phyloP scores from a whole-genome alignment of 1,284 basidiomycete species.

The Sporisorium sorghi region DNA sequence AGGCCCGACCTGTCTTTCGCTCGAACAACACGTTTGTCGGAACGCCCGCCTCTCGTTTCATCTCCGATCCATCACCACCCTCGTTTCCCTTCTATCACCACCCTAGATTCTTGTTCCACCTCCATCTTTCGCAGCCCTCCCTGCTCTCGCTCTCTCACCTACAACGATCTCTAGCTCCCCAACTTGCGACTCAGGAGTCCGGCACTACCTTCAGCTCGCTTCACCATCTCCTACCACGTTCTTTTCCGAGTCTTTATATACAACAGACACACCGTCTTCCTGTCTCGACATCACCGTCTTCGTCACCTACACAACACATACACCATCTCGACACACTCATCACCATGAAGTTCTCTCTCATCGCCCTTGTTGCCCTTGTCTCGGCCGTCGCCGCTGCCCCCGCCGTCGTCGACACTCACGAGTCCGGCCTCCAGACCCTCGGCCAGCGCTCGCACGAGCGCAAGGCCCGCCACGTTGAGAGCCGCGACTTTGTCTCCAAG shows the following conservation, averaged over 20 bases:
- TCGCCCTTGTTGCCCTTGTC: slow-evolving; percentile 33
- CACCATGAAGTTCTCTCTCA: slow-evolving; percentile 58
- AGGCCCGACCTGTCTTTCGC: not conserved
- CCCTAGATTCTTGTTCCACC: not conserved
- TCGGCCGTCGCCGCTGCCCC: slow-evolving; percentile 41
- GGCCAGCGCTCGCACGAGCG: slow-evolving; percentile 54
- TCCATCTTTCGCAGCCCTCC: not conserved
- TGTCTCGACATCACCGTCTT: slow-evolving; percentile 6
- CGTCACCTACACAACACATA: not conserved
- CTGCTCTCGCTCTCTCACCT: slow-evolving; percentile 1
- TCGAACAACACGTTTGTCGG: not conserved
- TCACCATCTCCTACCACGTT: slow-evolving; percentile 2
- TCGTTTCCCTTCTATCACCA: slow-evolving; percentile 8
- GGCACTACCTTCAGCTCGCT: slow-evolving; percentile 13
- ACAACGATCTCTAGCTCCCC: not conserved
- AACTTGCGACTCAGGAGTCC: slow-evolving; percentile 11
- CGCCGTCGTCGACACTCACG: slow-evolving; percentile 44
- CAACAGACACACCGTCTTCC: not conserved
- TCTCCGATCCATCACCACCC: slow-evolving; percentile 16
- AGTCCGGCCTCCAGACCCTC: slow-evolving; percentile 43
- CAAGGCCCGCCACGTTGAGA: slow-evolving; percentile 55
- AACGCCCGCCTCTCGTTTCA: slow-evolving; percentile 2
- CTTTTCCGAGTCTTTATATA: slow-evolving; percentile 4
- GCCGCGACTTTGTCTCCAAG: slow-evolving; percentile 48
- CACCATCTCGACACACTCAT: slow-evolving; percentile 2